Conservation (phyloP, 768 basidiomycete genomes). For the Russula earlei region DNA sequence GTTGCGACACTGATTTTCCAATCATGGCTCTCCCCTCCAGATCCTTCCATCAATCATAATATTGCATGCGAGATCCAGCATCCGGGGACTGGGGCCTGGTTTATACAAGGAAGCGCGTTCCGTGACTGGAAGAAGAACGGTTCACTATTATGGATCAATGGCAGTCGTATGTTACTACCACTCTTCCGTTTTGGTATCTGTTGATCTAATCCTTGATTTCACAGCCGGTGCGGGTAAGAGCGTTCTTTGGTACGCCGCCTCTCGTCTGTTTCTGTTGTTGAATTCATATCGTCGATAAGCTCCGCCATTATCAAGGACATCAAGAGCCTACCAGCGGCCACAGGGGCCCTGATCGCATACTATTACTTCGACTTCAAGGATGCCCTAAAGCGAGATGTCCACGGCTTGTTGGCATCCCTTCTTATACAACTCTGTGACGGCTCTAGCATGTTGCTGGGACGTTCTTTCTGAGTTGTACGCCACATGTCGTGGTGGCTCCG, state of each 20-base stretch:
- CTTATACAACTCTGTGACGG: too few species aligned
- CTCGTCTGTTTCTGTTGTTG: neutral
- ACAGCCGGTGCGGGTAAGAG: neutral
- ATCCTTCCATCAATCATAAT: neutral
- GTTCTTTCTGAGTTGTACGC: too few species aligned
- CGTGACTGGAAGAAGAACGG: neutral
- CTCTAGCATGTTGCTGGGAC: too few species aligned
- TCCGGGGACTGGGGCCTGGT: neutral
- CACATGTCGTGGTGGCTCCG: too few species aligned
- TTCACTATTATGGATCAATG: neutral
- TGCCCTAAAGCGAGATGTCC: too few species aligned
- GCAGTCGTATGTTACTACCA: neutral
- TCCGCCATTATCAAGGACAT: neutral
- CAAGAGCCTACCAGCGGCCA: neutral
- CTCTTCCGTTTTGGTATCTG: too few species aligned
- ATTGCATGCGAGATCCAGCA: neutral
- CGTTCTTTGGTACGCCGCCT: neutral
- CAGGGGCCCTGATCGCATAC: too few species aligned
- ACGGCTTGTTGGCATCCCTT: too few species aligned
- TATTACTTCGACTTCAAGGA: too few species aligned
- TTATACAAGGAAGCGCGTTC: neutral
- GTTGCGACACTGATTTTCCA: neutral
- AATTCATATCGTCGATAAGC: neutral
- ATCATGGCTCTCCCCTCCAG: neutral
- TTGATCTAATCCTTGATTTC: neutral